Conservation (phyloP, 75 land plant genomes). For the Selaginella tamariscina region DNA sequence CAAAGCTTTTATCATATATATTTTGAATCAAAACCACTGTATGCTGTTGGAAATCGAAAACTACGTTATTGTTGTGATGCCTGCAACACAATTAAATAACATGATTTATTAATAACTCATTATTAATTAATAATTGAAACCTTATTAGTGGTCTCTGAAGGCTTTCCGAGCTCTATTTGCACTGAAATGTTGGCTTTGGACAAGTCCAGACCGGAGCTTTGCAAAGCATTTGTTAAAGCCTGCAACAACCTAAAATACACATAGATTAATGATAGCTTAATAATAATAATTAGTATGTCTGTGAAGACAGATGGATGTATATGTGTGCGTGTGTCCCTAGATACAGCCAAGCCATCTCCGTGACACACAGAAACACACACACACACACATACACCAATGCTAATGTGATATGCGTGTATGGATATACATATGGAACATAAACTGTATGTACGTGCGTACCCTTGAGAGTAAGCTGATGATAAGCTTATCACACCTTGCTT, state of each 20-base stretch:
- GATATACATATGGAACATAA: background rate
- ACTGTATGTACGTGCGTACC: constrained; percentile 34
- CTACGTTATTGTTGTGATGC: too few relatives aligned
- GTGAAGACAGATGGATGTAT: background rate
- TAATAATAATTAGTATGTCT: too few relatives aligned
- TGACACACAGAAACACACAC: background rate
- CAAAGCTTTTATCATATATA: too few relatives aligned
- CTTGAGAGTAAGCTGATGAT: constrained; percentile 66
- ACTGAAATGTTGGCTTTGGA: constrained; percentile 1
- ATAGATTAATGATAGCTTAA: background rate
- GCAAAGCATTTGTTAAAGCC: background rate
- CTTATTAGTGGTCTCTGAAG: too few relatives aligned
- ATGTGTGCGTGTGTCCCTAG: background rate
- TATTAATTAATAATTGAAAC: too few relatives aligned
- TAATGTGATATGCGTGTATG: background rate
- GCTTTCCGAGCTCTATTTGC: background rate
- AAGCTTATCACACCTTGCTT: constrained; percentile 74
- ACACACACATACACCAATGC: background rate
- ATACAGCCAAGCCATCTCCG: background rate
- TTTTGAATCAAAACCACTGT: too few relatives aligned
- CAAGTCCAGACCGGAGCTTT: background rate
- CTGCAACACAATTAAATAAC: too few relatives aligned
- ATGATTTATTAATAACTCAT: too few relatives aligned
- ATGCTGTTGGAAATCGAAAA: too few relatives aligned
- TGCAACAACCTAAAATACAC: background rate